Evolutionary conservation across 2,329 filamentous ascomycete genomes (phyloP).

Genomic region (Hirsutella rhossiliensis): DNA sequence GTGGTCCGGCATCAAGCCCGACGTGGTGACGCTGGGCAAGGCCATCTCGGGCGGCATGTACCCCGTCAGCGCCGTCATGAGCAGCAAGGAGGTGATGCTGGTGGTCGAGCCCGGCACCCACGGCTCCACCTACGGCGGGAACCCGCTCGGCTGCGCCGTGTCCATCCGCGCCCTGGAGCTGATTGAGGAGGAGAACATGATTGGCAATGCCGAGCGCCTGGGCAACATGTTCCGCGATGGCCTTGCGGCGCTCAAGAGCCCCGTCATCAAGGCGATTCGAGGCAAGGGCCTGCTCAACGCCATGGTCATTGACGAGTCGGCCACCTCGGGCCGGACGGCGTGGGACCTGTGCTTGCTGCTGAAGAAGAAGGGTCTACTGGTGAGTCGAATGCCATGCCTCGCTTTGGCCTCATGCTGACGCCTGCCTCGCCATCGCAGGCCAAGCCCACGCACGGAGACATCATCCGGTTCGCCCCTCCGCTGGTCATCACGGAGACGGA

Average conservation of each 20-base stretch:
- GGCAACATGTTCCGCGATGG: conserved; percentile 77
- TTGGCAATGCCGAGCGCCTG: conserved; percentile 67
- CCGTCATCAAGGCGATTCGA: conserved; percentile 70
- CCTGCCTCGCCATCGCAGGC: conserved; percentile 42
- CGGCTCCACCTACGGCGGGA: conserved; percentile 96
- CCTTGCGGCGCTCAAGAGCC: conserved; percentile 60
- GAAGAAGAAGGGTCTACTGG: conserved; percentile 89
- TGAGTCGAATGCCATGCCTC: conserved; percentile 31
- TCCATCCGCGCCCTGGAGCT: conserved; percentile 92
- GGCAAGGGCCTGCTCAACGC: conserved; percentile 94
- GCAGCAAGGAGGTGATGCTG: conserved; percentile 84
- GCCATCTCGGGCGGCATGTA: conserved; percentile 98
- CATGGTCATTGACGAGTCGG: conserved; percentile 85
- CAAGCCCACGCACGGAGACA: conserved; percentile 97
- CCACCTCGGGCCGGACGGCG: conserved; percentile 73
- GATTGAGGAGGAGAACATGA: conserved; percentile 82
- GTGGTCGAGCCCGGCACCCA: conserved; percentile 94
- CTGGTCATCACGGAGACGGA: conserved; percentile 87
- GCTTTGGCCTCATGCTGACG: neutral
- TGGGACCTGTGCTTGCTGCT: conserved; percentile 96
- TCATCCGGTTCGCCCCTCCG: conserved; percentile 94
- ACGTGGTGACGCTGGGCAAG: conserved; percentile 90
- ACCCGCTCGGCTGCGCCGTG: conserved; percentile 88
- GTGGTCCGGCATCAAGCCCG: conserved; percentile 91
- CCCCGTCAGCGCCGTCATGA: conserved; percentile 88